Evolutionary conservation across 1,139 yeast genomes (phyloP).

Genomic region (Geotrichum cucujoidarum): DNA sequence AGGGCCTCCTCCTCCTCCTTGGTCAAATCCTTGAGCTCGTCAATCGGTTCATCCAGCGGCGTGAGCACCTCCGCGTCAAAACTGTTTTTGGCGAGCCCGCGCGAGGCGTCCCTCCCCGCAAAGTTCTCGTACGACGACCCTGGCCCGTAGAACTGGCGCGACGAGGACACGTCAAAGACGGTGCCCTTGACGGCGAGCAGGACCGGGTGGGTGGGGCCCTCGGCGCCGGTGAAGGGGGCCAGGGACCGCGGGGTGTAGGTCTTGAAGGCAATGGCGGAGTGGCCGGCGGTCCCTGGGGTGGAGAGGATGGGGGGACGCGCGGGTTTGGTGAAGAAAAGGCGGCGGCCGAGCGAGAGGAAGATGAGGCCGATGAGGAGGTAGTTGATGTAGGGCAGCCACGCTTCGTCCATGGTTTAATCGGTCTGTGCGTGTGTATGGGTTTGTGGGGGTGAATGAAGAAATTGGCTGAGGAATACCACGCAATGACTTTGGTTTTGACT

Average conservation of each 20-base stretch:
- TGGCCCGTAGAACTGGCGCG: conserved; percentile 89
- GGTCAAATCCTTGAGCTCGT: conserved; percentile 56
- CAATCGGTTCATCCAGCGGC: conserved; percentile 54
- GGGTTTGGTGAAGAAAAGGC: conserved; percentile 17
- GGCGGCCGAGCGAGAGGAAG: conserved; percentile 18
- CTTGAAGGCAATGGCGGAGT: conserved; percentile 41
- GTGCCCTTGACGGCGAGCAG: conserved; percentile 79
- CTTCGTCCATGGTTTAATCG: conserved; percentile 6
- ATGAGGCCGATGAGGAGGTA: conserved; percentile 16
- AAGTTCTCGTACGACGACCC: conserved; percentile 93
- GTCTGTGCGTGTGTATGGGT: no score
- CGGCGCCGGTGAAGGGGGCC: conserved; percentile 60
- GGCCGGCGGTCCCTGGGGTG: no score
- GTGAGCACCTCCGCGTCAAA: conserved; percentile 54
- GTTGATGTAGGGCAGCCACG: conserved; percentile 15
- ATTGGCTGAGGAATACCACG: no score
- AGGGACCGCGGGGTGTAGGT: conserved; percentile 63
- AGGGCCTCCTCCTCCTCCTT: conserved; percentile 62
- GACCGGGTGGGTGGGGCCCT: conserved; percentile 50
- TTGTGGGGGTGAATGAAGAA: no score
- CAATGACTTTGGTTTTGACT: no score
- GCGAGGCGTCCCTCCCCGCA: conserved; percentile 94
- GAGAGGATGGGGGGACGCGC: background rate
- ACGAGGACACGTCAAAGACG: conserved; percentile 79
- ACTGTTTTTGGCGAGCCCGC: conserved; percentile 88